These are phyloP conservation scores for Leishmania aethiopica DNA, from an alignment of 208 protist species.

Conservation along the genomic window DNA sequence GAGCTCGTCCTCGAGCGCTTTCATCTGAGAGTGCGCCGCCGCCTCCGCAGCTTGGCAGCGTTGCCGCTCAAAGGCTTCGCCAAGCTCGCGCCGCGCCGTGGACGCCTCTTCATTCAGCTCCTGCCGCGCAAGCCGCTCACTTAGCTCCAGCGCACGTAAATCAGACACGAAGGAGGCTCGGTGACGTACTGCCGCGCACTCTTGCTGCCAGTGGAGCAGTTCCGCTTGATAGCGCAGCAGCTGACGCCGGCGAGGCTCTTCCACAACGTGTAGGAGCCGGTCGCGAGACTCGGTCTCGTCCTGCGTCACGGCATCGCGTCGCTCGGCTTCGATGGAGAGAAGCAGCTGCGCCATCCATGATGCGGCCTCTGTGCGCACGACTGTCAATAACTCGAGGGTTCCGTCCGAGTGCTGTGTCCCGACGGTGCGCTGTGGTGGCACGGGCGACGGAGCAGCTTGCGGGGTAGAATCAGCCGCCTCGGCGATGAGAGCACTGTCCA, in stretches of 20 bases:
- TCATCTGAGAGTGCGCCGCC: background rate
- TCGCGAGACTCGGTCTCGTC: conserved; percentile 14
- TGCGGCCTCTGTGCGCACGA: conserved; percentile 5
- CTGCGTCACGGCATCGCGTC: background rate
- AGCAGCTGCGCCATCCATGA: conserved; percentile 15
- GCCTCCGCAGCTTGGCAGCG: background rate
- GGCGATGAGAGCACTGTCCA: background rate
- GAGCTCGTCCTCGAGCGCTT: conserved; percentile 2
- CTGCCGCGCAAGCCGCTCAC: conserved; percentile 18
- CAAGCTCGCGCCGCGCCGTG: background rate
- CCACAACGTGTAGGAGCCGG: conserved; percentile 10
- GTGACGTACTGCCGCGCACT: background rate
- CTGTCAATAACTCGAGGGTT: conserved; percentile 10
- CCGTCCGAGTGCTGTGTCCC: conserved; percentile 26
- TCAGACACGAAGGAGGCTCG: background rate
- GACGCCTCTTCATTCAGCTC: conserved; percentile 2
- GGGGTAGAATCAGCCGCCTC: background rate
- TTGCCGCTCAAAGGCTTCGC: background rate
- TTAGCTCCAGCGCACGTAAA: conserved; percentile 5
- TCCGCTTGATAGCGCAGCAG: conserved; percentile 11
- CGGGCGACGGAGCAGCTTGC: background rate
- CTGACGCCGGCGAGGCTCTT: conserved; percentile 7
- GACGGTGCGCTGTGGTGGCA: background rate
- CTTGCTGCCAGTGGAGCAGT: conserved; percentile 9
- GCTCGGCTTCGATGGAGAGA: background rate